Evolutionary conservation across 2,329 filamentous ascomycete genomes (phyloP).

Genomic region (Tolypocladium tropicale): DNA sequence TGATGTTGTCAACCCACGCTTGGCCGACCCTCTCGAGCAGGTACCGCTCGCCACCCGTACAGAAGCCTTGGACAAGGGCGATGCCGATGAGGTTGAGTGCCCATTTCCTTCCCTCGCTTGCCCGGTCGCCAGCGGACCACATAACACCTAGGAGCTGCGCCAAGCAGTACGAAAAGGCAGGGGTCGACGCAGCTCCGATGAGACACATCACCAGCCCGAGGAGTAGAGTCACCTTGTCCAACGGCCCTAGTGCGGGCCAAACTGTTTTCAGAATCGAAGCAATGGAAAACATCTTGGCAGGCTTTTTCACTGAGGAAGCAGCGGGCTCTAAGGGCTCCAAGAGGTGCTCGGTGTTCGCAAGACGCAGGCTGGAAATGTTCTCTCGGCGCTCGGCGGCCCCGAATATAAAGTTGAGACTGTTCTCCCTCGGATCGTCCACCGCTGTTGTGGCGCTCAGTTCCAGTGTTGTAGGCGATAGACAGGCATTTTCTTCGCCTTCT

Average conservation of each 20-base stretch:
- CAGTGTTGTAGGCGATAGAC: neutral
- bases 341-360: neutral
- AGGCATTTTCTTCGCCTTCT: neutral
- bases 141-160: slow-evolving; percentile 63
- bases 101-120: slow-evolving; percentile 49
- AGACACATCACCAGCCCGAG: slow-evolving; percentile 51
- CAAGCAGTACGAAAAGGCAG: slow-evolving; percentile 67
- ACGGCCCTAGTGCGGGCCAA: slow-evolving; percentile 50
- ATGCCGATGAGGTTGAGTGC: slow-evolving; percentile 60
- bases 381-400: slow-evolving; percentile 11
- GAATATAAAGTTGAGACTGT: slow-evolving; percentile 10
- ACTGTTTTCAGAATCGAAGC: slow-evolving; percentile 40
- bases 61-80: slow-evolving; percentile 53
- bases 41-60: slow-evolving; percentile 58
- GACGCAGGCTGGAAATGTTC: slow-evolving; percentile 18
- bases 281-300: slow-evolving; percentile 8
- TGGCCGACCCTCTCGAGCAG: slow-evolving; percentile 63
- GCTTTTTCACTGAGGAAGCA: neutral
- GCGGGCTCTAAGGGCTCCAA: neutral
- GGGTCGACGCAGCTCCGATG: slow-evolving; percentile 56
- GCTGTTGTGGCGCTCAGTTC: slow-evolving; percentile 1
- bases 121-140: slow-evolving; percentile 41
- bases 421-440: neutral
- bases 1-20: slow-evolving; percentile 64
- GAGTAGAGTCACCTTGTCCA: slow-evolving; percentile 43